Conservation (phyloP, 1,139 yeast species). For the Taphrina betulina region DNA sequence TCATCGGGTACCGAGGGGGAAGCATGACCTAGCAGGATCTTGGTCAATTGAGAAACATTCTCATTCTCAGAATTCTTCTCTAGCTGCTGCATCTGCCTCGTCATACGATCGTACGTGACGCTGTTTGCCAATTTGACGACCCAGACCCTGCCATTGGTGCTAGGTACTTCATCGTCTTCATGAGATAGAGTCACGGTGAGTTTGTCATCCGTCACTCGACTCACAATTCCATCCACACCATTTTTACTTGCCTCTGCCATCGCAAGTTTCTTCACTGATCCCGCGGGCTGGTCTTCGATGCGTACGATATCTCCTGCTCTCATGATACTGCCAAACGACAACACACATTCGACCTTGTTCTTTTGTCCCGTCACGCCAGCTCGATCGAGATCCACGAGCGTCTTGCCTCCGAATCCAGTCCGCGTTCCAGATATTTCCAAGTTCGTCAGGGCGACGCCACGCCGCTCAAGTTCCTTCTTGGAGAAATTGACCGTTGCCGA, state of each 20-base stretch:
- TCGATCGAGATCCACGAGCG: slow-evolving; percentile 19
- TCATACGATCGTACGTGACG: slow-evolving; percentile 61
- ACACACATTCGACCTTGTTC: not conserved
- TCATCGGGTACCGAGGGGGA: slow-evolving; percentile 36
- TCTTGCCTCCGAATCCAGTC: slow-evolving; percentile 35
- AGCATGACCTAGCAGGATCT: slow-evolving; percentile 41
- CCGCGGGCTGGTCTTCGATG: slow-evolving; percentile 25
- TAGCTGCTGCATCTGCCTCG: slow-evolving; percentile 70
- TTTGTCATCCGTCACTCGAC: slow-evolving; percentile 50
- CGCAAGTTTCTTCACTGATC: slow-evolving; percentile 4
- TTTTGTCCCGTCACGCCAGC: slow-evolving; percentile 3
- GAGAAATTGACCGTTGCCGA: slow-evolving; percentile 8
- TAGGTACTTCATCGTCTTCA: slow-evolving; percentile 45
- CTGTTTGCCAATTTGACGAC: slow-evolving; percentile 47
- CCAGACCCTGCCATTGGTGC: slow-evolving; percentile 43
- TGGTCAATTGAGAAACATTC: slow-evolving; percentile 39
- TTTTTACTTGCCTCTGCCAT: slow-evolving; percentile 5
- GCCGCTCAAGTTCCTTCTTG: slow-evolving; percentile 23
- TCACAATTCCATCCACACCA: slow-evolving; percentile 60
- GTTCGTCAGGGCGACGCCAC: slow-evolving; percentile 33
- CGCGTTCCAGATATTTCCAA: slow-evolving; percentile 17
- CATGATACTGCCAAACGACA: slow-evolving; percentile 23
- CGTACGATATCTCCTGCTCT: slow-evolving; percentile 34
- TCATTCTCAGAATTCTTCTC: slow-evolving; percentile 47
- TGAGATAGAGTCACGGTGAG: slow-evolving; percentile 66